Conservation (phyloP, 306 rosid genomes). For the Quercus suber region DNA sequence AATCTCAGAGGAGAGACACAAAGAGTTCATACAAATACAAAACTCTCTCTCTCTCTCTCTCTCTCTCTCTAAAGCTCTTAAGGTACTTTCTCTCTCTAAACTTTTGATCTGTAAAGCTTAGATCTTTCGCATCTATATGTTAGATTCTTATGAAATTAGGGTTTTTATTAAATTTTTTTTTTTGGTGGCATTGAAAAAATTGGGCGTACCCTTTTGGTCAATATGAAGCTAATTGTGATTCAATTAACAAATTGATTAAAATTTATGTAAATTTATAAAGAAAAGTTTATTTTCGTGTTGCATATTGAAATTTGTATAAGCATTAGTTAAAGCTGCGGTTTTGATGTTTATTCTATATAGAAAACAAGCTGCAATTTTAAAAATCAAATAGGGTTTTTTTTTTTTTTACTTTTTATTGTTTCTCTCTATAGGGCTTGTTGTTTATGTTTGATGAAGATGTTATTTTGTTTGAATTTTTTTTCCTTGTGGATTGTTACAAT, state of each 20-base stretch:
- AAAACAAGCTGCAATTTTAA: too few species aligned
- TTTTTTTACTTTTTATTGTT: too few species aligned
- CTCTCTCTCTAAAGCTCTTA: neutral
- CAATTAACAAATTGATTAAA: too few species aligned
- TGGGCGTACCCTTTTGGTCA: neutral
- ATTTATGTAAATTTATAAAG: too few species aligned
- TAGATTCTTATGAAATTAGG: neutral
- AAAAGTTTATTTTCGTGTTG: too few species aligned
- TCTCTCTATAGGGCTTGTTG: too few species aligned
- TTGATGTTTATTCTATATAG: too few species aligned
- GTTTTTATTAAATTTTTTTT: neutral
- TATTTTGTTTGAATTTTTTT: neutral
- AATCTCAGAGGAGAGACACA: neutral
- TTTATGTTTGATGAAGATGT: neutral
- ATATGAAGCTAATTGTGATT: too few species aligned
- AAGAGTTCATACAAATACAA: neutral
- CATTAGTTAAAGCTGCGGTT: too few species aligned
- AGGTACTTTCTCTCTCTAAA: neutral
- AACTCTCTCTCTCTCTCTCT: neutral
- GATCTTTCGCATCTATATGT: neutral
- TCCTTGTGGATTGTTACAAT: neutral
- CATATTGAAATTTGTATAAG: too few species aligned
- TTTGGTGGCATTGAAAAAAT: neutral
- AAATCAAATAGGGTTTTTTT: too few species aligned
- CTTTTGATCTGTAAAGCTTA: neutral